phyloP scores from a whole-genome alignment of 345 rosid species.

The Arabidopsis thaliana region DNA sequence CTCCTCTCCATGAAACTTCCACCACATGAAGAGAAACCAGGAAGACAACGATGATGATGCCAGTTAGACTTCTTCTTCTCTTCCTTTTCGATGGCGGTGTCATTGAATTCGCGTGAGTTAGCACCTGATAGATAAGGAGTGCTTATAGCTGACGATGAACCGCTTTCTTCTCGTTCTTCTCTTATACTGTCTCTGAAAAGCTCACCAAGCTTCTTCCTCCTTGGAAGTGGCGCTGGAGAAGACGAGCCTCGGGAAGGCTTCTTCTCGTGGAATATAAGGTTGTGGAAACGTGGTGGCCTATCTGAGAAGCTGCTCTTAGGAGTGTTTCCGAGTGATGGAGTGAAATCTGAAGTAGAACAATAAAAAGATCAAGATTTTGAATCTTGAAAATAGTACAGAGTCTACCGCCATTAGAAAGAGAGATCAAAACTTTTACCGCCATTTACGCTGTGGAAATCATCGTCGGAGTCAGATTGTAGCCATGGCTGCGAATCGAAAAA shows the following conservation, averaged over 20 bases:
- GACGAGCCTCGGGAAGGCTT: conserved; percentile 48
- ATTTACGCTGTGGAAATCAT: conserved; percentile 87
- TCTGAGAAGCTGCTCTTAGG: conserved; percentile 64
- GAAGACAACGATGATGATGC: conserved; percentile 70
- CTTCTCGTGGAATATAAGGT: conserved; percentile 39
- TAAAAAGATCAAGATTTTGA: neutral
- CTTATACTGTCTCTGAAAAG: conserved; percentile 67
- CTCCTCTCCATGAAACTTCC: conserved; percentile 69
- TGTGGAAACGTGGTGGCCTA: conserved; percentile 52
- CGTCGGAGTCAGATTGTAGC: conserved; percentile 90
- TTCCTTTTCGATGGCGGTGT: conserved; percentile 54
- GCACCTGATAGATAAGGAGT: conserved; percentile 62
- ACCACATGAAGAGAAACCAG: conserved; percentile 65
- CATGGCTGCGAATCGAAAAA: conserved; percentile 85
- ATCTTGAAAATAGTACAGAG: neutral
- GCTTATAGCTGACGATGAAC: conserved; percentile 42
- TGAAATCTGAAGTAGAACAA: conserved; percentile 62
- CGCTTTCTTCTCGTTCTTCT: conserved; percentile 50
- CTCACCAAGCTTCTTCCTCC: conserved; percentile 80
- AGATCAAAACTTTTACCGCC: conserved; percentile 58
- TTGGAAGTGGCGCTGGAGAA: conserved; percentile 51
- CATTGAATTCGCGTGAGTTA: conserved; percentile 54
- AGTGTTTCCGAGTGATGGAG: conserved; percentile 86
- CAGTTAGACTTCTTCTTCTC: conserved; percentile 57
- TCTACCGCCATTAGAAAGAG: neutral